A percentile compares a stretch with the other conserved stretches of the same genome.
Evolutionary conservation across 441 rosid genomes (phyloP).

Genomic region (Populus tomentosa): DNA sequence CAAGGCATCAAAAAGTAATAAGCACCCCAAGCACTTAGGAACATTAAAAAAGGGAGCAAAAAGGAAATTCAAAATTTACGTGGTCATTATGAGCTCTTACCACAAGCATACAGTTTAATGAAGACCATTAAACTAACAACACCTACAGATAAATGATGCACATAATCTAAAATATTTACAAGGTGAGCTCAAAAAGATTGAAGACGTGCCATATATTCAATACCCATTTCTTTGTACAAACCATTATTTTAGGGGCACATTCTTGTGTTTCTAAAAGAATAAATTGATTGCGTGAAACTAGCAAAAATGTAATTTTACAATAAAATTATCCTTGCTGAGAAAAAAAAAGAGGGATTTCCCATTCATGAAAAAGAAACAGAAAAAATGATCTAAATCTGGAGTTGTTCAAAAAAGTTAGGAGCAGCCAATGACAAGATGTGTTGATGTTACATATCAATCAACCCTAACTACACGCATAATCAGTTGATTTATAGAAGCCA

Average conservation of each 20-base stretch:
- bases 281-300: not conserved
- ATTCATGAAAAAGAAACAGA: not conserved
- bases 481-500: not conserved
- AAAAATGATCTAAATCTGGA: not conserved
- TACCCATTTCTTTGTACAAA: not conserved
- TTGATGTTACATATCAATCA: not conserved
- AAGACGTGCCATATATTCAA: not conserved
- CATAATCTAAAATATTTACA: not conserved
- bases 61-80: too few relatives aligned
- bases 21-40: not conserved
- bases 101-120: not conserved
- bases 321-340: not conserved
- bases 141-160: not conserved
- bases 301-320: too few relatives aligned
- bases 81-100: not conserved
- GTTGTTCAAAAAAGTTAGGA: too few relatives aligned
- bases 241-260: not conserved
- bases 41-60: not conserved
- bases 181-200: not conserved
- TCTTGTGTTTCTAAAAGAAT: not conserved
- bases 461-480: not conserved
- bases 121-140: not conserved
- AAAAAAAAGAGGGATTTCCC: too few relatives aligned
- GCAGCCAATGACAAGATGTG: not conserved
- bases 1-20: not conserved